Conservation (phyloP, 805 yeast species). For the Wickerhamiella spandovensis region DNA sequence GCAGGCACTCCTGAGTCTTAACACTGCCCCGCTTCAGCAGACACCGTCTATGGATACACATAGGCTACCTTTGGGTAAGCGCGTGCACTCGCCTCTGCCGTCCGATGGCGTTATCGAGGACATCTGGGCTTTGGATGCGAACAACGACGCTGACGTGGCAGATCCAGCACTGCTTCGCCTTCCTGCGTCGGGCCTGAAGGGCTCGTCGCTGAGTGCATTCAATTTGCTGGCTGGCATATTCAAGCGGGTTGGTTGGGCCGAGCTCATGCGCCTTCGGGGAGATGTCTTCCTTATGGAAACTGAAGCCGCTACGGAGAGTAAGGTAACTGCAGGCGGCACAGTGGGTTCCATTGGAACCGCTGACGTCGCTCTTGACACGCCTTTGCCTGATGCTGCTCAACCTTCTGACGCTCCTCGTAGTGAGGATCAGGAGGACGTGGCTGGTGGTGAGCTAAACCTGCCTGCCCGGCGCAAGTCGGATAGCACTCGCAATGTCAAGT, state of each 20-base stretch:
- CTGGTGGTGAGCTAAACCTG: neutral
- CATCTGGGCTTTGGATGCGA: constrained; percentile 31
- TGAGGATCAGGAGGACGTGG: neutral
- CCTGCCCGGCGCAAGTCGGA: neutral
- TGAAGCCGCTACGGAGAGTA: constrained; percentile 27
- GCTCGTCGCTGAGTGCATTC: constrained; percentile 49
- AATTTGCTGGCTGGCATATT: constrained; percentile 57
- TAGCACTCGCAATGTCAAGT: constrained; percentile 17
- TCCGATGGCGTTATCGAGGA: constrained; percentile 37
- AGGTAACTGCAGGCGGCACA: constrained; percentile 5
- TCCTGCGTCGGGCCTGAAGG: constrained; percentile 37
- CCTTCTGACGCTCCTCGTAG: no score
- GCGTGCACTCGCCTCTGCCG: constrained; percentile 38
- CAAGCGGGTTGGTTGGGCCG: constrained; percentile 72
- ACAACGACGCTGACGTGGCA: constrained; percentile 21
- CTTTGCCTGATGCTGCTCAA: neutral
- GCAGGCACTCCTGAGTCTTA: constrained; percentile 52
- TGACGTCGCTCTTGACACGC: neutral
- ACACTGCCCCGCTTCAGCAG: constrained; percentile 61
- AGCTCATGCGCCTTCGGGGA: constrained; percentile 49
- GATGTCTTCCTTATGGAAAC: constrained; percentile 70
- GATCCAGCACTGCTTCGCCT: constrained; percentile 38
- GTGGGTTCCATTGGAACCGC: neutral
- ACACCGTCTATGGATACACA: constrained; percentile 33
- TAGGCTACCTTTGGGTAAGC: constrained; percentile 32